These are phyloP conservation scores for Coemansia sp. DNA, from an alignment of 192 early-diverging fungal species.

Conservation along the genomic window DNA sequence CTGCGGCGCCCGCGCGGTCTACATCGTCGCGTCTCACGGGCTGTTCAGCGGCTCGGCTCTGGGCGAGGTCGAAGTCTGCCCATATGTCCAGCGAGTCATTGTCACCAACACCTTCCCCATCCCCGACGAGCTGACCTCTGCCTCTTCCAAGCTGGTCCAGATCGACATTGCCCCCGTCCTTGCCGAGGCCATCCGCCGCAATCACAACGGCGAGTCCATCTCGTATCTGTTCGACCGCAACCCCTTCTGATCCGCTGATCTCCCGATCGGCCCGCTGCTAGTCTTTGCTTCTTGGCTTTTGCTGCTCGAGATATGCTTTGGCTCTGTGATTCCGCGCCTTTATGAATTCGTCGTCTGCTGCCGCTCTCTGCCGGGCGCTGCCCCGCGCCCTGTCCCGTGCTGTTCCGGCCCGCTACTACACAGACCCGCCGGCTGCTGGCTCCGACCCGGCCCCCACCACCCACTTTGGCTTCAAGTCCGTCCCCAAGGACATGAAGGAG, in stretches of 20 bases:
- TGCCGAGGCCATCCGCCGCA: slow-evolving; percentile 89
- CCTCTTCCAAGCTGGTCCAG: slow-evolving; percentile 69
- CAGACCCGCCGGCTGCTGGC: no score
- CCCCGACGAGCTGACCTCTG: slow-evolving; percentile 59
- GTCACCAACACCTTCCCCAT: slow-evolving; percentile 91
- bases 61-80: slow-evolving; percentile 74
- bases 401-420: no score
- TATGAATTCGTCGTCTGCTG: no score
- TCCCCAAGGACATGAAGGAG: slow-evolving; percentile 82
- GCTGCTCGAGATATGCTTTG: no score
- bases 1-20: slow-evolving; percentile 72
- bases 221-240: slow-evolving; percentile 76
- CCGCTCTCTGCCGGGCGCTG: no score
- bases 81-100: slow-evolving; percentile 70
- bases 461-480: slow-evolving; percentile 93
- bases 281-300: no score
- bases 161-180: slow-evolving; percentile 89
- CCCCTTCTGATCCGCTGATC: slow-evolving; percentile 14
- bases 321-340: no score
- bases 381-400: no score
- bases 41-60: slow-evolving; percentile 86
- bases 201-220: slow-evolving; percentile 92
- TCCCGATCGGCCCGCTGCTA: no score
- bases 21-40: slow-evolving; percentile 92
- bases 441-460: no score